Evolutionary conservation across 2,329 filamentous ascomycete species (phyloP), one percentile per base, ranked within the genome.

Genomic region (Trichoderma oligosporum): DNA sequence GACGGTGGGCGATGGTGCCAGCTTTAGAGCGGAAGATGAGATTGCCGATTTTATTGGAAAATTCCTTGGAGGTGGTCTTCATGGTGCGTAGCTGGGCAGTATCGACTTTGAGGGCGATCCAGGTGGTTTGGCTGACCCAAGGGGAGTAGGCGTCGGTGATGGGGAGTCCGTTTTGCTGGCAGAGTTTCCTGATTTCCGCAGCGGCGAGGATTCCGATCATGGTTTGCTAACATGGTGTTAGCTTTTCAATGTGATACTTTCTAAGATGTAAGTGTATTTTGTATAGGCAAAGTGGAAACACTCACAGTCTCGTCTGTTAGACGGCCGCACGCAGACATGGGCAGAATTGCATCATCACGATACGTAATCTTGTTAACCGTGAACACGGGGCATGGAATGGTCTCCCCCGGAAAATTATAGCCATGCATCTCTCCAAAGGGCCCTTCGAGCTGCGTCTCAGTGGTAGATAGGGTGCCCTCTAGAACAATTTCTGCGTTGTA

Each of bases 71-170:
- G 0, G 66, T 79, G 14, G 77, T 79, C 42, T 83, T 78, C 75
- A 83, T 77, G 7, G 76, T 74, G 27, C 79, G 78, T 7, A 86
- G 74, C 64, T 80, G 80, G 5, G 74, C 71, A 1, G 77, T 80
- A 64, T 87, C 83, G 20, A 85, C 77, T 58, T 83, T 77, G 63
- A 87, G 62, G 0, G 69, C 76, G 0, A 71, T 70, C 78, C 78
- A 81, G 0, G 73, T 79, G 0, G 75, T 76, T 56, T 78, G 74
- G 0, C 75, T 70, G 58, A 78, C 75, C 47, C 78, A 75, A 0
- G 75, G 76, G 0, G 76, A 61, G 60, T 73, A 77, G 1, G 72
- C 71, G 11, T 79, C 73, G 3, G 62, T 73, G 51, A 81, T 68
- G 0, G 78, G 78, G 2, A 81, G 52, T 12, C n/a, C 53, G 27